phyloP scores from a whole-genome alignment of 345 rosid species.

The Iberis pinnata region DNA sequence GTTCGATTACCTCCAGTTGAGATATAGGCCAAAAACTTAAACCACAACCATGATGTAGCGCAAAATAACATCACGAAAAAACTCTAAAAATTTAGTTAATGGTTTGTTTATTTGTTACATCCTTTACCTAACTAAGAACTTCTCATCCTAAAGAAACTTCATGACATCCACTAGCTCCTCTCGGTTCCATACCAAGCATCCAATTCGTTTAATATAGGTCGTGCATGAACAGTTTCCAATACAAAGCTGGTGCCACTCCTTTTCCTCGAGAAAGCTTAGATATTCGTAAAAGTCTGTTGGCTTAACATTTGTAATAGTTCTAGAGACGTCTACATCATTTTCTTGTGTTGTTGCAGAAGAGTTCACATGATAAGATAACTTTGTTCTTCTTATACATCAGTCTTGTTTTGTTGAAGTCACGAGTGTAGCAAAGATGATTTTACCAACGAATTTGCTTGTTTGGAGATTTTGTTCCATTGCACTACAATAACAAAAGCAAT shows the following conservation, averaged over 20 bases:
- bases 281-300: constrained; percentile 31
- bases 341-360: constrained; percentile 15
- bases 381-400: no score
- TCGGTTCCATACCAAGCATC: constrained; percentile 28
- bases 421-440: no score
- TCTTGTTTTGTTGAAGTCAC: no score
- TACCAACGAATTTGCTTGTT: no score
- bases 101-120: no score
- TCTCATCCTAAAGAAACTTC: constrained; percentile 25
- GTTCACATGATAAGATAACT: no score
- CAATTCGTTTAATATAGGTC: constrained; percentile 24
- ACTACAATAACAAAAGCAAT: no score
- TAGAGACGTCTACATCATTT: constrained; percentile 17
- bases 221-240: constrained; percentile 31
- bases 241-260: constrained; percentile 21
- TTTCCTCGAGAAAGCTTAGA: constrained; percentile 17
- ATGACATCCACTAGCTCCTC: constrained; percentile 27
- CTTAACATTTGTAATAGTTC: constrained; percentile 22
- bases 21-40: constrained; percentile 13
- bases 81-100: no score
- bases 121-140: constrained; percentile 29
- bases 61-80: constrained; percentile 3
- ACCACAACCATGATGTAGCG: constrained; percentile 4
- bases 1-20: constrained; percentile 26
- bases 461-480: no score